Evolutionary conservation across 768 basidiomycete genomes (phyloP).

Genomic region (Myochromella boudieri): DNA sequence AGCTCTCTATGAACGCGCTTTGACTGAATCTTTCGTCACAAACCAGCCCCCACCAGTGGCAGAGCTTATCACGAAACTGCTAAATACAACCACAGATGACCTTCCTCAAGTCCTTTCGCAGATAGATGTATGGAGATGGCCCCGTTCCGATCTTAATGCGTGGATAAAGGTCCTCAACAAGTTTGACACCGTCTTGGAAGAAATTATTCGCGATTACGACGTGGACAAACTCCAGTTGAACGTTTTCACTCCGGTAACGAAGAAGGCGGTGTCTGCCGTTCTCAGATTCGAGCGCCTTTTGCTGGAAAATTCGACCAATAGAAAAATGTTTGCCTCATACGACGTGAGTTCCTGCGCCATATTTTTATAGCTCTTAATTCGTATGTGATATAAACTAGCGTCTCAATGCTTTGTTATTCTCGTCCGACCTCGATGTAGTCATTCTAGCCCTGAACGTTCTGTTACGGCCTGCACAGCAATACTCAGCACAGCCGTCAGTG

Average conservation of each 20-base stretch:
- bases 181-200: conserved; percentile 88
- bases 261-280: conserved; percentile 76
- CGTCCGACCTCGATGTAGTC: conserved; percentile 87
- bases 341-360: conserved; percentile 66
- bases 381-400: conserved; percentile 51
- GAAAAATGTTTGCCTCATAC: conserved; percentile 95
- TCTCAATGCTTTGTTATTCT: conserved; percentile 82
- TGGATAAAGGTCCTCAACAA: conserved; percentile 97
- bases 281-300: conserved; percentile 86
- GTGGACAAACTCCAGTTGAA: conserved; percentile 83
- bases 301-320: conserved; percentile 95
- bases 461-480: conserved; percentile 93
- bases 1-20: conserved; percentile 16
- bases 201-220: conserved; percentile 79
- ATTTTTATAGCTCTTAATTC: conserved; percentile 10
- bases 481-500: conserved; percentile 83
- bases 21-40: conserved; percentile 13
- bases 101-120: conserved; percentile 64
- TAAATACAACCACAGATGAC: conserved; percentile 67
- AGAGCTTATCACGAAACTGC: conserved; percentile 73
- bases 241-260: conserved; percentile 72
- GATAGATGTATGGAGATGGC: conserved; percentile 89
- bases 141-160: conserved; percentile 92
- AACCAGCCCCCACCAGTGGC: conserved; percentile 77
- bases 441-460: conserved; percentile 81